phyloP scores from a whole-genome alignment of 2,329 filamentous ascomycete species.

The Coniochaeta hoffmannii region DNA sequence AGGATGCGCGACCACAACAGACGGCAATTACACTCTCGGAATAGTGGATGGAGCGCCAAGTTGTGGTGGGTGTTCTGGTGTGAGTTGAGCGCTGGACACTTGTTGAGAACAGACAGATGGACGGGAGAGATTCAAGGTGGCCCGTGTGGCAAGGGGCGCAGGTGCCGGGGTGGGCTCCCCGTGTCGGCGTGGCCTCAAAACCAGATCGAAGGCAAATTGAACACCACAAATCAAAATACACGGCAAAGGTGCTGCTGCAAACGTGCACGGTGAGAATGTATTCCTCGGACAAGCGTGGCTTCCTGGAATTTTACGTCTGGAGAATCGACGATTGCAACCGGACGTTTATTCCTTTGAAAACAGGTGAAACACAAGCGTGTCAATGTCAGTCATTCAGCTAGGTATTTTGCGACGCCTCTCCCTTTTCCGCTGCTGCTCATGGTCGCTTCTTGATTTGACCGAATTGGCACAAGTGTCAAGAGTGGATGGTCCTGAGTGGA shows the following conservation, averaged over 20 bases:
- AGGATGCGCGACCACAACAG: slow-evolving; percentile 1
- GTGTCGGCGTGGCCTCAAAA: neutral
- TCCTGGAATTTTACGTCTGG: neutral
- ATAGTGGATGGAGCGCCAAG: neutral
- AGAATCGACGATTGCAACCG: neutral
- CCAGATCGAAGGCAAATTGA: neutral
- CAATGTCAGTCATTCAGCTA: neutral
- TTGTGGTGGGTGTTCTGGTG: neutral
- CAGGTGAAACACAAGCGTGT: neutral
- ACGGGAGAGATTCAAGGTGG: neutral
- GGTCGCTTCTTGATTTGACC: neutral
- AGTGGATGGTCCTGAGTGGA: neutral
- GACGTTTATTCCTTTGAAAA: neutral
- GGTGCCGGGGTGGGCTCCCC: neutral
- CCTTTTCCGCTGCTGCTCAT: neutral
- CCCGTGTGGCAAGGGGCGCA: neutral
- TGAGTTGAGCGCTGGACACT: neutral
- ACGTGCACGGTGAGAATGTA: neutral
- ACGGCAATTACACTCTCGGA: neutral
- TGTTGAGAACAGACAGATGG: neutral
- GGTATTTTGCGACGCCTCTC: neutral
- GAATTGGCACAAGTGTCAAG: neutral
- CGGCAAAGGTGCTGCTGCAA: neutral
- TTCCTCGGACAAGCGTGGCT: neutral
- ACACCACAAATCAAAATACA: neutral